A percentile compares a stretch with the other conserved stretches of the same genome.
Evolutionary conservation across 2,329 filamentous ascomycete genomes (phyloP).

Genomic region (Amphichorda felina): DNA sequence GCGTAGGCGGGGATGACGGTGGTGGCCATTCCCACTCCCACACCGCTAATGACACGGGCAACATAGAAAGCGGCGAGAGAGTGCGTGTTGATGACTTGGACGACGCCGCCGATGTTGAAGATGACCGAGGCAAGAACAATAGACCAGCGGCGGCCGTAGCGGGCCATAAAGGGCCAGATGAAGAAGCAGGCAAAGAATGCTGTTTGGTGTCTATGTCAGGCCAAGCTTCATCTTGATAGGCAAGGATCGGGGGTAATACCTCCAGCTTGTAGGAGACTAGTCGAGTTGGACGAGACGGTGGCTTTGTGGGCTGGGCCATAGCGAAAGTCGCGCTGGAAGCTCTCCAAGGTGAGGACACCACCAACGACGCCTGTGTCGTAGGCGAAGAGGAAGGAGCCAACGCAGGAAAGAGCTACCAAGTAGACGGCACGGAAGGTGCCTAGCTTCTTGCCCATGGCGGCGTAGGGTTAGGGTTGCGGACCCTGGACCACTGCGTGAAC

Average conservation of each 20-base stretch:
- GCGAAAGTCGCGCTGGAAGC: constrained; percentile 25
- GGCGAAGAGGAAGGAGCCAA: constrained; percentile 25
- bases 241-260: no score
- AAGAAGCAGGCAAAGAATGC: constrained; percentile 30
- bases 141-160: constrained; percentile 26
- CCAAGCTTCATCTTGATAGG: background rate
- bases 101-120: constrained; percentile 29
- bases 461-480: no score
- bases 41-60: constrained; percentile 21
- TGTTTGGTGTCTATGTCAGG: constrained; percentile 6
- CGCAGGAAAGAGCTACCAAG: constrained; percentile 22
- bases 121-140: constrained; percentile 24
- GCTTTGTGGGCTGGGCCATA: constrained; percentile 15
- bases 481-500: no score
- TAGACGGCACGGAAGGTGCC: constrained; percentile 24
- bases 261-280: constrained; percentile 27
- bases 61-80: constrained; percentile 24
- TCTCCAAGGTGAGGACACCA: constrained; percentile 23
- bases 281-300: constrained; percentile 25
- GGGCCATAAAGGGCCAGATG: constrained; percentile 28
- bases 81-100: constrained; percentile 25
- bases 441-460: constrained; percentile 6
- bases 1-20: constrained; percentile 31
- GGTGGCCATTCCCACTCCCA: constrained; percentile 24
- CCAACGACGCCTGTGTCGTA: constrained; percentile 31